phyloP scores from a whole-genome alignment of 2,329 filamentous ascomycete genomes.

The Lomentospora prolificans region DNA sequence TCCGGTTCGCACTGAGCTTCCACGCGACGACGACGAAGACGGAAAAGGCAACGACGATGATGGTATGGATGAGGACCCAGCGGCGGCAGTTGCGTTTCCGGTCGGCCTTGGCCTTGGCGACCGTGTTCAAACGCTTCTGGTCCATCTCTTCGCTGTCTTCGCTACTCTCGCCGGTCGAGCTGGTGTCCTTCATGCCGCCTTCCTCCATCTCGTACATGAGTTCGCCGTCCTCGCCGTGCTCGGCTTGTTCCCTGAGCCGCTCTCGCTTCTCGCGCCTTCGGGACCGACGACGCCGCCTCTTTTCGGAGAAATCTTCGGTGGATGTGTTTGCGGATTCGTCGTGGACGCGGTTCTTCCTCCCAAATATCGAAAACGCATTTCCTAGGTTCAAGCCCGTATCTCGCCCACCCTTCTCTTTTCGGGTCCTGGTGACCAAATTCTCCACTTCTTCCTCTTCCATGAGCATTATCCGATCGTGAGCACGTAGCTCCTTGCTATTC shows the following conservation, averaged over 20 bases:
- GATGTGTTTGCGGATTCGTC: conserved; percentile 30
- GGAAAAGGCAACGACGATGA: conserved; percentile 28
- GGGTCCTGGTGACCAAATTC: conserved; percentile 44
- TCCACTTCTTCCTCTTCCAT: conserved; percentile 68
- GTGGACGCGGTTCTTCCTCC: conserved; percentile 19
- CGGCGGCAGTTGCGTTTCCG: conserved; percentile 44
- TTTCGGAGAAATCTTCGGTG: conserved; percentile 40
- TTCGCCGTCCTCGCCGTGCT: conserved; percentile 58
- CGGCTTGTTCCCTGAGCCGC: conserved; percentile 40
- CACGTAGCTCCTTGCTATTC: conserved; percentile 59
- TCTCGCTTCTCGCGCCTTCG: conserved; percentile 45
- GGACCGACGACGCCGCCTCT: conserved; percentile 36
- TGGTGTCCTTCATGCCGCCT: conserved; percentile 60
- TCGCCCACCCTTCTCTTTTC: conserved; percentile 37
- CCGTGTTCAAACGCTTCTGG: conserved; percentile 38
- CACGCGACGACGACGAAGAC: conserved; percentile 31
- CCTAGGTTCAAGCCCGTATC: conserved; percentile 29
- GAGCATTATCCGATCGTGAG: conserved; percentile 60
- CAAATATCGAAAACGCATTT: conserved; percentile 6
- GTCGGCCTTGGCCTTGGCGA: conserved; percentile 34
- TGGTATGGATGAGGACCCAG: conserved; percentile 42
- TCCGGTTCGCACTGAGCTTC: conserved; percentile 44
- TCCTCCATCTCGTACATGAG: conserved; percentile 90
- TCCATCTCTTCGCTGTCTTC: conserved; percentile 50
- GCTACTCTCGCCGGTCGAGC: conserved; percentile 51